Percentiles rank a stretch among this genome's conserved stretches.
Conservation (phyloP, 2,329 filamentous ascomycete genomes). For the Cercospora sp. region DNA sequence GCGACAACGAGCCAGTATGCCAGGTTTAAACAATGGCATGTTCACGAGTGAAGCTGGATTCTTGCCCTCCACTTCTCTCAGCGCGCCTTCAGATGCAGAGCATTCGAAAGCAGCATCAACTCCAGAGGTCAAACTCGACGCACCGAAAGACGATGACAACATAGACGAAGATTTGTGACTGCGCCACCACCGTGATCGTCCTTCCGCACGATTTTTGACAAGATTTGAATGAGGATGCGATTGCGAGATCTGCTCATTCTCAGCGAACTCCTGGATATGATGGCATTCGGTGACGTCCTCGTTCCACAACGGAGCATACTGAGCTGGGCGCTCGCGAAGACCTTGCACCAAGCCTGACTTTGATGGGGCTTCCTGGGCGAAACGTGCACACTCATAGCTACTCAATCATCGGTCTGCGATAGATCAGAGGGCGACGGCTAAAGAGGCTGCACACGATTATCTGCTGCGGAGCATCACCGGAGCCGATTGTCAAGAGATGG, state of each 20-base stretch:
- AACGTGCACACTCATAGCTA: not conserved
- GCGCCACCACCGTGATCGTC: not conserved
- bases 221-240: slow-evolving; percentile 8
- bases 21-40: slow-evolving; percentile 37
- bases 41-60: slow-evolving; percentile 25
- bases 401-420: not conserved
- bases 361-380: not conserved
- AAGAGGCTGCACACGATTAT: not conserved
- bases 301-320: not conserved
- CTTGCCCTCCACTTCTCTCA: slow-evolving; percentile 22
- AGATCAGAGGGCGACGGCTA: not conserved
- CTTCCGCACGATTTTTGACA: not conserved
- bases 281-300: not conserved
- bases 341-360: not conserved
- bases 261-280: not conserved
- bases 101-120: slow-evolving; percentile 39
- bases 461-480: not conserved
- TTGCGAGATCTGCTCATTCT: not conserved
- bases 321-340: not conserved
- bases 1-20: slow-evolving; percentile 68
- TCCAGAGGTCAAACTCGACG: slow-evolving; percentile 29
- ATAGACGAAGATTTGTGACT: slow-evolving; percentile 50
- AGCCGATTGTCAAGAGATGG: not conserved
- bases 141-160: slow-evolving; percentile 38
- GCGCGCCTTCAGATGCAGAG: slow-evolving; percentile 18